A percentile compares a stretch with the other conserved stretches of the same genome.
phyloP scores from a whole-genome alignment of 2,329 filamentous ascomycete species.

The Leptographium flavum region DNA sequence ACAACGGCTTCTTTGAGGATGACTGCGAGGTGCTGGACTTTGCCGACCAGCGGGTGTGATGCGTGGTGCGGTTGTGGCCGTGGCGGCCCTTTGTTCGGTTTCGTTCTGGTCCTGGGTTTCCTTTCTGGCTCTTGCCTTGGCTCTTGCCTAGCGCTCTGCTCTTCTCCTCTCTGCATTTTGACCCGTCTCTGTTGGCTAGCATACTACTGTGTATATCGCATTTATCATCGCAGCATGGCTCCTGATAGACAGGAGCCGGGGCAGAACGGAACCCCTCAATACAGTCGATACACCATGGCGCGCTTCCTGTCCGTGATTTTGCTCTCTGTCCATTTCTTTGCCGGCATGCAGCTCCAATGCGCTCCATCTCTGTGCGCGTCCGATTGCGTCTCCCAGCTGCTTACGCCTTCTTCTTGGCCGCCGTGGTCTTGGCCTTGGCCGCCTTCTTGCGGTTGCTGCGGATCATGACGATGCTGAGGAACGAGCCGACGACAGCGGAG shows the following conservation, averaged over 20 bases:
- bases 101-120: too few relatives aligned
- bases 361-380: background rate
- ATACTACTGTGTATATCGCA: background rate
- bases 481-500: conserved; percentile 87
- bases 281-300: background rate
- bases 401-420: conserved; percentile 68
- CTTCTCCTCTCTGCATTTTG: background rate
- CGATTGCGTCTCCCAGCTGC: background rate
- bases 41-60: conserved; percentile 53
- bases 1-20: conserved; percentile 79
- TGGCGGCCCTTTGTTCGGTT: too few relatives aligned
- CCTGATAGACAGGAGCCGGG: background rate
- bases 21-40: conserved; percentile 87
- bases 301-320: too few relatives aligned
- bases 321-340: too few relatives aligned
- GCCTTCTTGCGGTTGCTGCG: conserved; percentile 96
- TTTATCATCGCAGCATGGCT: background rate
- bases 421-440: conserved; percentile 71
- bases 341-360: too few relatives aligned
- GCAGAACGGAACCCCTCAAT: background rate
- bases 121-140: background rate
- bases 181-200: background rate
- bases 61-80: background rate
- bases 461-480: conserved; percentile 96
- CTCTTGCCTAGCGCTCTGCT: background rate